A percentile compares a stretch with the other conserved stretches of the same genome.
These are phyloP conservation scores for Acrocalymma vagum DNA, from an alignment of 2,329 filamentous ascomycete species.

Conservation along the genomic window DNA sequence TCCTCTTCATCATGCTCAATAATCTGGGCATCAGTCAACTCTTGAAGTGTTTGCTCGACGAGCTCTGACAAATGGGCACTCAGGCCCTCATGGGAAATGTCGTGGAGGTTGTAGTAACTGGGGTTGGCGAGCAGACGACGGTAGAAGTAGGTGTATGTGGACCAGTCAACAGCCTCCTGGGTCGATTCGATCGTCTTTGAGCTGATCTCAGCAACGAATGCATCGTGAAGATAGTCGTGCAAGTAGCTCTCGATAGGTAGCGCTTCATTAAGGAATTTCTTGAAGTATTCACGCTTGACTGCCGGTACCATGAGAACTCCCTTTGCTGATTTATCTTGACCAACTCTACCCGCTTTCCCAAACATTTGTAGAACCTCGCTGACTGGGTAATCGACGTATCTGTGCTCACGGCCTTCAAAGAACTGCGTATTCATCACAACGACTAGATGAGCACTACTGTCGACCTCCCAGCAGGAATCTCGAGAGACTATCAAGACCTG, in stretches of 20 bases:
- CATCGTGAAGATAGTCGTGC: constrained; percentile 90
- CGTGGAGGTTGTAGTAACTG: constrained; percentile 91
- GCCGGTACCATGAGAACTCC: constrained; percentile 97
- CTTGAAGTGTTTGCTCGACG: constrained; percentile 90
- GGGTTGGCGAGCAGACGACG: constrained; percentile 92
- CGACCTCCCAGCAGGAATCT: constrained; percentile 96
- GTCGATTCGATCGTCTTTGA: constrained; percentile 95
- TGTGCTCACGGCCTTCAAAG: constrained; percentile 94
- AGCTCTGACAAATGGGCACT: constrained; percentile 93
- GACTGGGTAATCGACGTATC: constrained; percentile 95
- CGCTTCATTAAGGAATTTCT: constrained; percentile 97
- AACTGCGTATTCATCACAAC: constrained; percentile 98
- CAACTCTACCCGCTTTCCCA: constrained; percentile 84
- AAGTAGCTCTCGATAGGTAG: constrained; percentile 95
- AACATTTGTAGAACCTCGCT: constrained; percentile 98
- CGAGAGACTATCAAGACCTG: constrained; percentile 84
- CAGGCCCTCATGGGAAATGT: constrained; percentile 90
- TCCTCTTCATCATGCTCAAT: constrained; percentile 92
- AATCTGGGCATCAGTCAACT: constrained; percentile 91
- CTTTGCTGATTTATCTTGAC: constrained; percentile 80
- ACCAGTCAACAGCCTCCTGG: constrained; percentile 98
- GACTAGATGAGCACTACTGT: constrained; percentile 87
- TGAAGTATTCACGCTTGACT: constrained; percentile 97
- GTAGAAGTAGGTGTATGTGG: constrained; percentile 98
- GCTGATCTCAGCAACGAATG: constrained; percentile 96